These are phyloP conservation scores for Microsporum canis DNA, from an alignment of 2,329 filamentous ascomycete species.

Conservation along the genomic window DNA sequence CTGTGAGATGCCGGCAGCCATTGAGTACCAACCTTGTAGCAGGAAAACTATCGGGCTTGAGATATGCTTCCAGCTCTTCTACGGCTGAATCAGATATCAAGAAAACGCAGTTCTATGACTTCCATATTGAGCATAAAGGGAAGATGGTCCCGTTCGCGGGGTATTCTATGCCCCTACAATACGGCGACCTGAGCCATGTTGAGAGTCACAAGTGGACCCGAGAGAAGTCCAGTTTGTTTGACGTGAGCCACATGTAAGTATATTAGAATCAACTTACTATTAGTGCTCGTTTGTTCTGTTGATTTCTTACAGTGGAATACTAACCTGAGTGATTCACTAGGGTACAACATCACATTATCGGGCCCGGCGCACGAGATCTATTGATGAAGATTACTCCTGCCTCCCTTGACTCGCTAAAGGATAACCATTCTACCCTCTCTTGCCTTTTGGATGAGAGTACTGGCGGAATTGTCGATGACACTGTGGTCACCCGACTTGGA, in stretches of 20 bases:
- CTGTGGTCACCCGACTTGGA: constrained; percentile 71
- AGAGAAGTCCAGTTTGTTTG: constrained; percentile 78
- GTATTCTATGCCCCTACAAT: constrained; percentile 87
- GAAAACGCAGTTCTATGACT: constrained; percentile 62
- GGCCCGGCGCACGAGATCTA: constrained; percentile 67
- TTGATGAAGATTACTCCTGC: constrained; percentile 76
- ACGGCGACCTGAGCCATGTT: constrained; percentile 61
- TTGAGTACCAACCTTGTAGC: constrained; percentile 8
- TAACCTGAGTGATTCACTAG: constrained; percentile 23
- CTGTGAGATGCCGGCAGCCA: constrained; percentile 21
- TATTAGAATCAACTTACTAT: not conserved
- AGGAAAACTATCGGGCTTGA: constrained; percentile 15
- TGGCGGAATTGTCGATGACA: constrained; percentile 91
- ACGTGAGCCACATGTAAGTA: constrained; percentile 89
- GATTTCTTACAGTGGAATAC: not conserved
- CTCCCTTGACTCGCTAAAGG: constrained; percentile 51
- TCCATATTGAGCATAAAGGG: constrained; percentile 65
- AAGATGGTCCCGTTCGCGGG: constrained; percentile 98
- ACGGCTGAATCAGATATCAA: constrained; percentile 19
- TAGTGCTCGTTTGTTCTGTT: not conserved
- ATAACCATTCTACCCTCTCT: constrained; percentile 70
- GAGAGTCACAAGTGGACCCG: constrained; percentile 88
- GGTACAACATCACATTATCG: constrained; percentile 73
- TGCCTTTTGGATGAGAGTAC: constrained; percentile 65
- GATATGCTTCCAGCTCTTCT: constrained; percentile 26